Evolutionary conservation across 2,329 filamentous ascomycete species (phyloP).

Genomic region (Sporothrix mexicana): DNA sequence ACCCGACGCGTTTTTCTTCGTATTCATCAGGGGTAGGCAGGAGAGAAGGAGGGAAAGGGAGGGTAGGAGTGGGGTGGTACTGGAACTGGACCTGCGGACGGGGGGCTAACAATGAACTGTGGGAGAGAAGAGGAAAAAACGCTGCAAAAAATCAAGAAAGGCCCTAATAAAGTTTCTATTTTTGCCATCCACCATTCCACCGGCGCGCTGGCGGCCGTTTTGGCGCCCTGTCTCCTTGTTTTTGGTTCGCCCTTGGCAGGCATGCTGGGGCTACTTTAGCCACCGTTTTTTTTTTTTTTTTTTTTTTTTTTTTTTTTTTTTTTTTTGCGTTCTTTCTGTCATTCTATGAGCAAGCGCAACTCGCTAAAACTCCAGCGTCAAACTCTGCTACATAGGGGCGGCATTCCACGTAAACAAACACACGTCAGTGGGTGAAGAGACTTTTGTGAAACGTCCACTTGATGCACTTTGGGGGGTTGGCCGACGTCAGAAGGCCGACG

Average conservation of each 20-base stretch:
- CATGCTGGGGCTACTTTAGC: background rate
- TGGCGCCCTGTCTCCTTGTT: background rate
- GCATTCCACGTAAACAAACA: constrained; percentile 11
- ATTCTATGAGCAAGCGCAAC: too few relatives aligned
- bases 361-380: background rate
- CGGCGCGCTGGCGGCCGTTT: background rate
- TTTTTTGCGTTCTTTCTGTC: too few relatives aligned
- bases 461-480: background rate
- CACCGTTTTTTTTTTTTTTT: background rate
- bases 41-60: background rate
- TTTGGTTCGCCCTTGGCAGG: background rate
- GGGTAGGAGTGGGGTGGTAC: constrained; percentile 1
- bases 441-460: background rate
- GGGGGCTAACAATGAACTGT: background rate
- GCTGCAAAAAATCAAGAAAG: constrained; percentile 20
- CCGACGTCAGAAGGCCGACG: background rate
- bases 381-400: background rate
- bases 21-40: constrained; percentile 20
- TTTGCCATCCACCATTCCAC: constrained; percentile 32
- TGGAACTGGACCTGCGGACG: constrained; percentile 8
- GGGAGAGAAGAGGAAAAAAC: constrained; percentile 17
- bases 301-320: background rate
- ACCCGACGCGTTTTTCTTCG: constrained; percentile 25
- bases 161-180: constrained; percentile 31
- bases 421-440: background rate